Percentiles rank a stretch among this genome's conserved stretches.
These are phyloP conservation scores for Drosera spatulata DNA, from an alignment of 179 eudicot species.

Conservation along the genomic window DNA sequence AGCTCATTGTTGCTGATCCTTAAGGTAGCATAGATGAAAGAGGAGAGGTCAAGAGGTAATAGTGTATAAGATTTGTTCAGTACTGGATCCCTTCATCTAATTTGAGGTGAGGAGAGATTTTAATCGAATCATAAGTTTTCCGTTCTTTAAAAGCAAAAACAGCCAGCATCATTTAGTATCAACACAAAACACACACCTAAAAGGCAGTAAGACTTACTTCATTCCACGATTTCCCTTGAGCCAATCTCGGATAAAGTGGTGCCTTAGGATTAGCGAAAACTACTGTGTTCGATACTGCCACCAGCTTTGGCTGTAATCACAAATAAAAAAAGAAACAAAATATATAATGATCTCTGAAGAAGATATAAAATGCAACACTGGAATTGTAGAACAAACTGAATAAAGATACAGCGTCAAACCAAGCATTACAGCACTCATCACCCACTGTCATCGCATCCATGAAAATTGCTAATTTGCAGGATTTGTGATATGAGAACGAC, in stretches of 20 bases:
- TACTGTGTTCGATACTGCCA: constrained; percentile 57
- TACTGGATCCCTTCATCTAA: no score
- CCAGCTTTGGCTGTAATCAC: constrained; percentile 56
- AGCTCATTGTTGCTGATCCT: no score
- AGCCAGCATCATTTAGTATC: background rate
- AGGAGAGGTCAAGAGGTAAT: no score
- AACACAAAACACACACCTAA: background rate
- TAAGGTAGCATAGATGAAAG: no score
- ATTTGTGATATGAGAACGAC: no score
- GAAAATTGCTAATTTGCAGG: background rate
- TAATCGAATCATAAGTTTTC: no score
- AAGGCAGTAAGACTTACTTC: constrained; percentile 30
- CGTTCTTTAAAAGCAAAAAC: no score
- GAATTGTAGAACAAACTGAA: no score
- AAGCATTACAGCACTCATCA: no score
- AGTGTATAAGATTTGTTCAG: no score
- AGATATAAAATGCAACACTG: background rate
- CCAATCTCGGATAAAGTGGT: constrained; percentile 90
- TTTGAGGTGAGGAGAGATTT: no score
- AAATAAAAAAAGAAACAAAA: background rate
- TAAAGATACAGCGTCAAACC: no score
- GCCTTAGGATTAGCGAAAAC: constrained; percentile 75
- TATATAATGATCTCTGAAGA: background rate
- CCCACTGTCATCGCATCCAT: background rate
- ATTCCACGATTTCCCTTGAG: constrained; percentile 79